These are phyloP conservation scores for Glycine latifolia DNA, from an alignment of 306 rosid species.

Conservation along the genomic window DNA sequence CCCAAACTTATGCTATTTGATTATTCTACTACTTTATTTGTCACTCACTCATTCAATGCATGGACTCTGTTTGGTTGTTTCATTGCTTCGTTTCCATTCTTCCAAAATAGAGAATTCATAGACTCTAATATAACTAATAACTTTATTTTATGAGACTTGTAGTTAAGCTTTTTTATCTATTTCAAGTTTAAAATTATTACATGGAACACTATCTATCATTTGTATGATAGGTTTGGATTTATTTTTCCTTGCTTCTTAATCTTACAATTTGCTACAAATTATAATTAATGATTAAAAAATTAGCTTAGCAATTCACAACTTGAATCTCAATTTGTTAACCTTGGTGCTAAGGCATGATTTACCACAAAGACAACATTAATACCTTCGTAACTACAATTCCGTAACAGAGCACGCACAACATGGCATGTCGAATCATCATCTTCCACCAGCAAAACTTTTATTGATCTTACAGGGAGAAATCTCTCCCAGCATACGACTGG, in stretches of 20 bases:
- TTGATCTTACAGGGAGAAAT: constrained; percentile 66
- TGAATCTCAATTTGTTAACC: not conserved
- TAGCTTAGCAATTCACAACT: not conserved
- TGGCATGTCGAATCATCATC: constrained; percentile 73
- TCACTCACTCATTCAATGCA: not conserved
- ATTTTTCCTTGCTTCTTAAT: not conserved
- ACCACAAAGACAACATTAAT: constrained; percentile 29
- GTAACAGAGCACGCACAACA: constrained; percentile 66
- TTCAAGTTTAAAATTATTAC: not conserved
- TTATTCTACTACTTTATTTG: not conserved
- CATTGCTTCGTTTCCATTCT: not conserved
- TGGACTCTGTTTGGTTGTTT: not conserved
- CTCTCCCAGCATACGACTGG: constrained; percentile 59
- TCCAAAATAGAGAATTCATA: not conserved
- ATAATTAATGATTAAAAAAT: not conserved
- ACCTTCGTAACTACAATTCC: constrained; percentile 77
- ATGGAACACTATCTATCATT: not conserved
- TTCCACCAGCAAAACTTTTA: constrained; percentile 72
- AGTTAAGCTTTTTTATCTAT: not conserved
- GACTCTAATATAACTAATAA: not conserved
- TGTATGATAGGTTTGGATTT: not conserved
- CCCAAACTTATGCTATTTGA: not conserved
- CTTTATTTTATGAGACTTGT: not conserved
- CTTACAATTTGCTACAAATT: not conserved
- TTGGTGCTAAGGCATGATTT: not conserved